Percentiles rank a stretch among this genome's conserved stretches.
Conservation (phyloP, 768 basidiomycete genomes). For the Pulveroboletus sp. region DNA sequence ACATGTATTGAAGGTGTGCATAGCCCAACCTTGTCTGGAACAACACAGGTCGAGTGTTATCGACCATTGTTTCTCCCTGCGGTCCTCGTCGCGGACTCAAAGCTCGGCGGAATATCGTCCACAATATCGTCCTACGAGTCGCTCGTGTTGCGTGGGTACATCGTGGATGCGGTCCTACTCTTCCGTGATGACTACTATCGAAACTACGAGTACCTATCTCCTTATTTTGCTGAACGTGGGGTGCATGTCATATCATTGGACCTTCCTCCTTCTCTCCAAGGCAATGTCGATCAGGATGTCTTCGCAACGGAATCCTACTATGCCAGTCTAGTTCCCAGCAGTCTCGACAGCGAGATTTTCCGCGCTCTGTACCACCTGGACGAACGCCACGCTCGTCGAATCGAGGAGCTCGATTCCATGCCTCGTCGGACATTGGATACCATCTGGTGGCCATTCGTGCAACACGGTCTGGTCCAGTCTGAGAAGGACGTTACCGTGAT, state of each 20-base stretch:
- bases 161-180: constrained; percentile 76
- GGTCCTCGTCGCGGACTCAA: constrained; percentile 80
- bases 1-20: constrained; percentile 64
- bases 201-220: constrained; percentile 76
- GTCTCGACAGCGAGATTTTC: constrained; percentile 37
- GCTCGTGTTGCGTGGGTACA: constrained; percentile 83
- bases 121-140: constrained; percentile 94
- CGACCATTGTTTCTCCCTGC: constrained; percentile 85
- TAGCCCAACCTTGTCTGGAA: constrained; percentile 79
- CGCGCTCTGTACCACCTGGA: constrained; percentile 57
- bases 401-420: constrained; percentile 76
- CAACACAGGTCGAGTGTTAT: constrained; percentile 81
- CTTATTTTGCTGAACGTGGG: constrained; percentile 75
- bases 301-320: constrained; percentile 70
- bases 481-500: constrained; percentile 81
- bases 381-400: constrained; percentile 52
- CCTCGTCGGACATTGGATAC: constrained; percentile 67
- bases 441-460: constrained; percentile 98
- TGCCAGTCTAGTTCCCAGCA: constrained; percentile 37
- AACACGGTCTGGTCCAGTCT: constrained; percentile 68
- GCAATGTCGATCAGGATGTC: constrained; percentile 44
- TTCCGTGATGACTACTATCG: constrained; percentile 85
- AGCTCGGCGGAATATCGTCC: constrained; percentile 89
- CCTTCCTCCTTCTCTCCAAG: constrained; percentile 51
- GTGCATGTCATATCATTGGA: constrained; percentile 50